phyloP scores from a whole-genome alignment of 257 asterid species.

The Schizonepeta tenuifolia region DNA sequence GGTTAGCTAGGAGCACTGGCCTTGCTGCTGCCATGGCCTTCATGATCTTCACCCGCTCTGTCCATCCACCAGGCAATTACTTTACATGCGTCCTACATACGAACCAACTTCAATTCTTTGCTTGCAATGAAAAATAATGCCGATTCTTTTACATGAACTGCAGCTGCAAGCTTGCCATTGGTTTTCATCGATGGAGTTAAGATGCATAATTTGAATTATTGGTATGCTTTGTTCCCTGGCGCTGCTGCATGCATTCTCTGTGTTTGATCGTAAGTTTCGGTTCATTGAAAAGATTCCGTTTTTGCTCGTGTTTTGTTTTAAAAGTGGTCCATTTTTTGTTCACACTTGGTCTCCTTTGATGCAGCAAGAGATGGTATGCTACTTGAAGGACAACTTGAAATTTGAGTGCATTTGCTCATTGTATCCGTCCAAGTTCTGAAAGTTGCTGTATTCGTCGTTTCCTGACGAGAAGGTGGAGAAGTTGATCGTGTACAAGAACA shows the following conservation, averaged over 20 bases:
- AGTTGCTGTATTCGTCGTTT: neutral
- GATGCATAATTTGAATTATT: conserved; percentile 68
- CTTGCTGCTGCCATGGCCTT: conserved; percentile 88
- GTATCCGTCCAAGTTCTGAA: neutral
- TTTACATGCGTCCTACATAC: neutral
- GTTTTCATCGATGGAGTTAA: conserved; percentile 84
- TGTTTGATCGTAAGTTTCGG: conserved; percentile 72
- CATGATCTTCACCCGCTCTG: conserved; percentile 74
- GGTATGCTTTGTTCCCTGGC: conserved; percentile 93
- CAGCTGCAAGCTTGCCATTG: conserved; percentile 97
- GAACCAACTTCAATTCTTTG: neutral
- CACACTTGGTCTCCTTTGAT: neutral
- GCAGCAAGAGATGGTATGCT: conserved; percentile 92
- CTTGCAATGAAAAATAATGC: neutral
- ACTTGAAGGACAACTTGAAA: conserved; percentile 76
- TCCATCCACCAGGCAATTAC: conserved; percentile 92
- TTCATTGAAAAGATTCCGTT: no score
- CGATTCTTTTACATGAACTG: neutral
- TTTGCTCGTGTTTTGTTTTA: neutral
- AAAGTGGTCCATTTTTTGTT: neutral
- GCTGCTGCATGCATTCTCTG: conserved; percentile 80
- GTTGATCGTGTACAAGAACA: conserved; percentile 9
- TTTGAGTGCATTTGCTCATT: conserved; percentile 41
- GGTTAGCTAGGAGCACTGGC: conserved; percentile 85
- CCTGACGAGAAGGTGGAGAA: neutral